Evolutionary conservation across 2,329 filamentous ascomycete genomes (phyloP), one percentile per base, ranked within the genome.

Genomic region (Botryotinia calthae): DNA sequence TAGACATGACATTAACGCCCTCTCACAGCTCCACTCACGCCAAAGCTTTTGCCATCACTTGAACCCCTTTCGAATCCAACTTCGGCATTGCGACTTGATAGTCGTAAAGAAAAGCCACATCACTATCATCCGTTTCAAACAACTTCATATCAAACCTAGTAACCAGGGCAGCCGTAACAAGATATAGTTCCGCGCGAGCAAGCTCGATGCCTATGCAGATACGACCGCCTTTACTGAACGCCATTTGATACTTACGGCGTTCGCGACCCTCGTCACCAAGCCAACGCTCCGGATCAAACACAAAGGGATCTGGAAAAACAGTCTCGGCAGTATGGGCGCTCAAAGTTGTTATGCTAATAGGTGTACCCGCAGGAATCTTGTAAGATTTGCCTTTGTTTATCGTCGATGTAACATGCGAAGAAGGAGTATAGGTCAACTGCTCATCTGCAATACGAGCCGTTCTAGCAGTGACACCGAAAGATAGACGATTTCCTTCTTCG

Each of bases 231-330:
- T 70, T 74, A 10, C 66, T 34, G n/a, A 76, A 76, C 12, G 82
- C 72, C 70, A 75, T 76, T 74, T 44, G 79, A 48, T 25, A 48
- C 22, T 25, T 48, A 73, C 5, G 76, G 67, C 51, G 54, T 10
- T 69, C n/a, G 22, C 58, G 37, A 4, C 46, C 28, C 34, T 56
- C 65, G 1, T 56, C 18, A 44, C 18, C 42, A 8, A 64, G 61
- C 82, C 82, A 84, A 16, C 82, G 79, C 18, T 78, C 76, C 0
- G 82, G 82, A 14, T 79, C 75, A 69, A 84, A 84, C 22, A 64
- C 76, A 20, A 76, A 74, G 0, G 83, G 74, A 14, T 82, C 66
- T 1, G 81, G 79, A 65, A 82, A 84, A 18, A 80, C 61, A 8
- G 76, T 72, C 31, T 79, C 75, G 63, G 81, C 76, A 46, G 78